These are phyloP conservation scores for Nothophytophthora sp. DNA, from an alignment of 352 stramenopile genomes.

Conservation along the genomic window DNA sequence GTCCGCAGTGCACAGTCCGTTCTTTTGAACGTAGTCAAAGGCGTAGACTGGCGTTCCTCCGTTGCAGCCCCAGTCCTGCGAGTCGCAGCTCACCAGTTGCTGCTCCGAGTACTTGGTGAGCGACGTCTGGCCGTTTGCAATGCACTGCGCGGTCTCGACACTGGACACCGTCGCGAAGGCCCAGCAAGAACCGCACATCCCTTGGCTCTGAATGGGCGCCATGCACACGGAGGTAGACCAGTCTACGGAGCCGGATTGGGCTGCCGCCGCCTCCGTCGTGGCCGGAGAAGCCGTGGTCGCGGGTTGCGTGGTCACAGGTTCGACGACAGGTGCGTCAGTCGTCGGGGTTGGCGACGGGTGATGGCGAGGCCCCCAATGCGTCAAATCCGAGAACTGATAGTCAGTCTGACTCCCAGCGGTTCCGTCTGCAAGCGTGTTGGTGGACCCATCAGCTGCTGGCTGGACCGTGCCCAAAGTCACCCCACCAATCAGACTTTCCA, in stretches of 20 bases:
- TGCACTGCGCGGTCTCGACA: slow-evolving; percentile 88
- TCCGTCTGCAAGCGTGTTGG: neutral
- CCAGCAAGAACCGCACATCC: slow-evolving; percentile 95
- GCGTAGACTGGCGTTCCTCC: slow-evolving; percentile 88
- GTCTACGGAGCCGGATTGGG: slow-evolving; percentile 9
- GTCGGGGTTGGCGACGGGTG: neutral
- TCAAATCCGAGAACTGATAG: neutral
- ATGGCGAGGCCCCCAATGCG: neutral
- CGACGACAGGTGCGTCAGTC: neutral
- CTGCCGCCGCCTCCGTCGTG: neutral
- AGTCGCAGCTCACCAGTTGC: slow-evolving; percentile 90
- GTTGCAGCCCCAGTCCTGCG: slow-evolving; percentile 80
- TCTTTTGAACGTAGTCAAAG: slow-evolving; percentile 85
- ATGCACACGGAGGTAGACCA: slow-evolving; percentile 32
- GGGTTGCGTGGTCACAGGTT: too few species aligned
- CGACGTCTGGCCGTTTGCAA: slow-evolving; percentile 50
- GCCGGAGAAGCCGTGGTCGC: neutral
- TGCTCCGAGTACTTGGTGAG: slow-evolving; percentile 87
- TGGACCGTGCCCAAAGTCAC: neutral
- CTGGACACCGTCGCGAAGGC: slow-evolving; percentile 91
- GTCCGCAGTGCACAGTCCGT: slow-evolving; percentile 67
- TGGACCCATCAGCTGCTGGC: neutral
- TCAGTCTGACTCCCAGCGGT: neutral
- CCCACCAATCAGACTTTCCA: neutral
- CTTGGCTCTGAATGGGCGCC: slow-evolving; percentile 91